Evolutionary conservation across 805 yeast genomes (phyloP).

Genomic region (Candida ficus): DNA sequence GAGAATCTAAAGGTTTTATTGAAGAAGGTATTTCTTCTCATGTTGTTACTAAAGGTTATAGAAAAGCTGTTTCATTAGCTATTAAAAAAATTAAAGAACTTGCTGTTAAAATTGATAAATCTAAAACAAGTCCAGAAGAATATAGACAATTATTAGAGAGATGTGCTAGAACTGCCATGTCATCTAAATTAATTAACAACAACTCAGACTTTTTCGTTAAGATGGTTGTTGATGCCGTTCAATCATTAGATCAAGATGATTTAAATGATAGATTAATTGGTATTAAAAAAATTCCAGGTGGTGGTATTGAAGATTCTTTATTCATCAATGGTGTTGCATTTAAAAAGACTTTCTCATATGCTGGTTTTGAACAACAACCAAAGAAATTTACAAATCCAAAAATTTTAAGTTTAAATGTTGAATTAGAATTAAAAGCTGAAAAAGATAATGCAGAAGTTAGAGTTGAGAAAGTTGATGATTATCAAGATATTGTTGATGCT

Average conservation of each 20-base stretch:
- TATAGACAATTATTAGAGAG: conserved; percentile 76
- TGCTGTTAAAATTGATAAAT: conserved; percentile 60
- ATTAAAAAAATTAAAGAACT: conserved; percentile 67
- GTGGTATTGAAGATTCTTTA: conserved; percentile 89
- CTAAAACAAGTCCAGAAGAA: conserved; percentile 40
- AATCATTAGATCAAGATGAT: conserved; percentile 77
- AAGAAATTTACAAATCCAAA: conserved; percentile 76
- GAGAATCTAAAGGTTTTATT: conserved; percentile 83
- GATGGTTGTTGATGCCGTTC: conserved; percentile 95
- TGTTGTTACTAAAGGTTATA: conserved; percentile 79
- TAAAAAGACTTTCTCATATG: conserved; percentile 94
- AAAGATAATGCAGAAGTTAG: conserved; percentile 98
- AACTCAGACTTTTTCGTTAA: conserved; percentile 88
- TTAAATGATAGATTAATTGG: conserved; percentile 90
- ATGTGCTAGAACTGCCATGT: conserved; percentile 97
- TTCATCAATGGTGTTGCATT: conserved; percentile 94
- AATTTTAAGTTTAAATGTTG: conserved; percentile 81
- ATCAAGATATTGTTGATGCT: conserved; percentile 97
- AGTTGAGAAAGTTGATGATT: conserved; percentile 87
- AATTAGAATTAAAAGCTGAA: conserved; percentile 94
- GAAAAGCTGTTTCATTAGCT: conserved; percentile 76
- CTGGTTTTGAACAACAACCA: conserved; percentile 99
- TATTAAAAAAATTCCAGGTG: conserved; percentile 92
- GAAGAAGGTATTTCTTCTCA: conserved; percentile 96
- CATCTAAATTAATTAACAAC: conserved; percentile 84